Base-by-base conservation (phyloP, 2,329 filamentous ascomycete genomes). In the Myotisia sp. region DNA sequence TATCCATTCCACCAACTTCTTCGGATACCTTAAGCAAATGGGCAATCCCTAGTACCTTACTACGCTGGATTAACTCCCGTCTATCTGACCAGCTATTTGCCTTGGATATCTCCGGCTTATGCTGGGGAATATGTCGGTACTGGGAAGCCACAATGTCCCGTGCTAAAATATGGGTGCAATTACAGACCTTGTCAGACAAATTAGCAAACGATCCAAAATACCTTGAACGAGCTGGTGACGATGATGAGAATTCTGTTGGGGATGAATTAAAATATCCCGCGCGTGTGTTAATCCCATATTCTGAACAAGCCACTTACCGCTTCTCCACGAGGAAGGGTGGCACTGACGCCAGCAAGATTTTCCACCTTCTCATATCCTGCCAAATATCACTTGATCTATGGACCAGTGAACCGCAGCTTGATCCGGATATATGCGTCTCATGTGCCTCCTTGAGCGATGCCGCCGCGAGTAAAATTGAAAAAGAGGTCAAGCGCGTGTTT, bases 111-210 rank as follows among this genome's bases (percentile, higher is more conserved):
- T 52, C 57, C 4, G 58, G 56, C 9, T 44, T 62, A 10, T 61
- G 58, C 38, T 58, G 55, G 50, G 59, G 58, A 3, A 49, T 60
- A 26, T 56, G 54, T 33, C 50, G 54, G 4, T 62, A 60, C 39
- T 62, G 57, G 57, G 58, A 60, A 45, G 52, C 52, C 4, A 41
- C 47, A 22, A 36, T 60, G 8, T 48, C 46, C n/a, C 55, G 58
- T 4, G 55, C 57, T 14, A 48, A 47, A 22, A 34, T 60, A 31
- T 60, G 59, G 56, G 45, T 52, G 19, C 29, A 14, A 23, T 23
- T 38, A 3, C 38, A 37, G 3, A 38, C 42, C 10, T 23, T 30
- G 7, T 34, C 31, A 13, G 12, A 24, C n/a, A 34, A 26, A 14
- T 23, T 34, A 5, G 17, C 24, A n/a, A 23, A 34, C 21, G 12